phyloP scores from a whole-genome alignment of 345 rosid species.

The Carallia pectinifolia region DNA sequence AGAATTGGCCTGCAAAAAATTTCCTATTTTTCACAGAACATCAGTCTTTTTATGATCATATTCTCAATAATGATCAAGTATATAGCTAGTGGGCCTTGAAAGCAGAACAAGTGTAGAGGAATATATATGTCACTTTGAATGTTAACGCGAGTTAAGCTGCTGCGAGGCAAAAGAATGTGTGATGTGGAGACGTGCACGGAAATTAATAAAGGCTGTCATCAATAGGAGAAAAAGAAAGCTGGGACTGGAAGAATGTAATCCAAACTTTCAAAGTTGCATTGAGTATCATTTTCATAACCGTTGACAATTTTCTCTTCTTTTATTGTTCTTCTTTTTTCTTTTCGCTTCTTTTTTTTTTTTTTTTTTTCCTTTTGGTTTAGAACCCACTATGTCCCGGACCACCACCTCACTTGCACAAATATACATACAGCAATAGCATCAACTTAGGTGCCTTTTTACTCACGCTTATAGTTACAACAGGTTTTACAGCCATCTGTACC shows the following conservation, averaged over 20 bases:
- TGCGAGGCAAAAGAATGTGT: conserved; percentile 10
- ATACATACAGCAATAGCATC: conserved; percentile 35
- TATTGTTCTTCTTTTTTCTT: background rate
- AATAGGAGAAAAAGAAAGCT: conserved; percentile 17
- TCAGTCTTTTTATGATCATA: no score
- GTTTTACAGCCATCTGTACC: conserved; percentile 19
- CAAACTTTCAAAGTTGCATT: conserved; percentile 31
- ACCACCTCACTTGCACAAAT: conserved; percentile 54
- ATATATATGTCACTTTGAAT: background rate
- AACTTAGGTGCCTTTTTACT: conserved; percentile 40
- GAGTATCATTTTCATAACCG: conserved; percentile 42
- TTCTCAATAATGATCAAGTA: background rate
- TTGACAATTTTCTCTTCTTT: conserved; percentile 42
- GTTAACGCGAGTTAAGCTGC: conserved; percentile 11
- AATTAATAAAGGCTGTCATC: conserved; percentile 41
- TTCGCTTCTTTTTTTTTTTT: background rate
- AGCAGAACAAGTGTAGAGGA: background rate
- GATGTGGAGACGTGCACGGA: conserved; percentile 39
- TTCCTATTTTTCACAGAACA: no score
- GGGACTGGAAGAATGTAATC: conserved; percentile 7
- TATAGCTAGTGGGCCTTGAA: conserved; percentile 26
- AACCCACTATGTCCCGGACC: conserved; percentile 50
- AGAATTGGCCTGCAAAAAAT: no score
- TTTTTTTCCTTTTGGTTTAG: conserved; percentile 22
- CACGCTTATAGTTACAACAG: conserved; percentile 31